These are phyloP conservation scores for Dissophora globulifera DNA, from an alignment of 192 early-diverging fungal genomes.

Conservation along the genomic window DNA sequence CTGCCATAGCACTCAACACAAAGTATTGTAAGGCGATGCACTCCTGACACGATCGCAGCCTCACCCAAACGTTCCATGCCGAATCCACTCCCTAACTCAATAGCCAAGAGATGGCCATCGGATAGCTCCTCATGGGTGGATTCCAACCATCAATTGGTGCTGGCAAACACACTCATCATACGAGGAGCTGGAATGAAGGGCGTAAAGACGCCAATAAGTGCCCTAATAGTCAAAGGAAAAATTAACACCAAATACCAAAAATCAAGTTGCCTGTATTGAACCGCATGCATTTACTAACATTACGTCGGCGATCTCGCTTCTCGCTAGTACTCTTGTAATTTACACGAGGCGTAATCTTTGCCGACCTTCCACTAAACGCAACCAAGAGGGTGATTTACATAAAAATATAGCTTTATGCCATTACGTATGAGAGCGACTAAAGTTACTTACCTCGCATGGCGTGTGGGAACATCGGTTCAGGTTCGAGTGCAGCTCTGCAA, in stretches of 20 bases:
- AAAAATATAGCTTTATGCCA: constrained; percentile 4
- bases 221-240: neutral
- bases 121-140: no score
- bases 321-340: constrained; percentile 4
- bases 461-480: constrained; percentile 10
- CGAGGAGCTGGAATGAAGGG: constrained; percentile 4
- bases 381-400: neutral
- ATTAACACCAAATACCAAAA: neutral
- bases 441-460: constrained; percentile 3
- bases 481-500: constrained; percentile 6
- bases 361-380: constrained; percentile 1
- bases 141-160: no score
- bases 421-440: constrained; percentile 5
- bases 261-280: neutral
- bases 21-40: no score
- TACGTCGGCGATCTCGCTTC: constrained; percentile 3
- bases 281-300: constrained; percentile 4
- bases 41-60: no score
- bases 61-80: no score
- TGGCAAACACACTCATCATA: constrained; percentile 6
- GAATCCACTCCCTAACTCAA: no score
- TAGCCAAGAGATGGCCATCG: no score
- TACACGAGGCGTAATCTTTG: neutral
- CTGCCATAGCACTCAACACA: no score
- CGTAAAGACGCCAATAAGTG: constrained; percentile 1